phyloP scores from a whole-genome alignment of 2,329 filamentous ascomycete species.

The Domatiomyces catenatus region DNA sequence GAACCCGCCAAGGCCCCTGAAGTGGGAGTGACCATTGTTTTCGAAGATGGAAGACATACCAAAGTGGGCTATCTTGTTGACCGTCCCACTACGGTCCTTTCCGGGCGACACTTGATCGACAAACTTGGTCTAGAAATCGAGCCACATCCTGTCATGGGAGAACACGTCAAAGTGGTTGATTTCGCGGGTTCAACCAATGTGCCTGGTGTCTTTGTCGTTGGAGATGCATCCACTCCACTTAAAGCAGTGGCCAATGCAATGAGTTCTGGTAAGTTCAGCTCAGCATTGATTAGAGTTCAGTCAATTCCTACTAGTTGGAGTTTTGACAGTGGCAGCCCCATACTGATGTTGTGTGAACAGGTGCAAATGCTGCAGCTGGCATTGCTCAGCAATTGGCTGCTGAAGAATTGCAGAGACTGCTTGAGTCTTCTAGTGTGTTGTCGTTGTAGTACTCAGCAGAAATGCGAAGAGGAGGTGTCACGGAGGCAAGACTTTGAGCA shows the following conservation, averaged over 20 bases:
- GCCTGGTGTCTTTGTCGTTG: neutral
- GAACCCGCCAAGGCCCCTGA: constrained; percentile 2
- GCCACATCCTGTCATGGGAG: neutral
- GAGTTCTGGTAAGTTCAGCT: neutral
- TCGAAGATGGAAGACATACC: constrained; percentile 1
- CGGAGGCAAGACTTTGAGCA: no score
- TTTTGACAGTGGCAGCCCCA: no score
- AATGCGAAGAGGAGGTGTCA: no score
- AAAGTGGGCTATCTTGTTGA: constrained; percentile 4
- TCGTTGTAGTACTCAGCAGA: no score
- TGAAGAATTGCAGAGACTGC: no score
- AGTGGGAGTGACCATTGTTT: constrained; percentile 5
- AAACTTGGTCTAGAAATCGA: neutral
- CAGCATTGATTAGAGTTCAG: no score
- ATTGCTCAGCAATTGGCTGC: no score
- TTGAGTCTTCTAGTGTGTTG: no score
- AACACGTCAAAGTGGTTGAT: neutral
- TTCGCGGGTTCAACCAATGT: neutral
- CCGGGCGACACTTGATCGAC: neutral
- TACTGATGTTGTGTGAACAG: no score
- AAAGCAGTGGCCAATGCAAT: neutral
- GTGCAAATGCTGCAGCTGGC: no score
- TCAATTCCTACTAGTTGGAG: no score
- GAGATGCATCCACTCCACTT: neutral
- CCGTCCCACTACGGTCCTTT: constrained; percentile 1